A percentile compares a stretch with the other conserved stretches of the same genome.
Conservation (phyloP, 805 yeast species). For the Ogataea allantospora region DNA sequence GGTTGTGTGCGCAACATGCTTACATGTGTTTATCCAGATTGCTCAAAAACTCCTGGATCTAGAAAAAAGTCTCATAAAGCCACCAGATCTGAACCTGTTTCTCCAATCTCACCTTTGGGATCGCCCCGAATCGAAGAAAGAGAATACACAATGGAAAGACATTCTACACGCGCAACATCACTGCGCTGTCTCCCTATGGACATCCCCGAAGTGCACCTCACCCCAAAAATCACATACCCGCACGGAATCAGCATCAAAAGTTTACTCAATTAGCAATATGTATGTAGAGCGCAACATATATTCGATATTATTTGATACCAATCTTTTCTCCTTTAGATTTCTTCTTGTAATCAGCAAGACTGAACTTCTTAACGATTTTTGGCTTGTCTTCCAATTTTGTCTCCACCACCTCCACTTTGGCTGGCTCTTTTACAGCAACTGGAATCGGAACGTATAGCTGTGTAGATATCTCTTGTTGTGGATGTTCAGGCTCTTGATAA, state of each 20-base stretch:
- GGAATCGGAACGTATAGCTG: slow-evolving; percentile 19
- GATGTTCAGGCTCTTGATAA: slow-evolving; percentile 7
- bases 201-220: slow-evolving; percentile 3
- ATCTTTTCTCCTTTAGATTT: slow-evolving; percentile 25
- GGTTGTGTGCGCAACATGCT: slow-evolving; percentile 36
- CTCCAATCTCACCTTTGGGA: slow-evolving; percentile 26
- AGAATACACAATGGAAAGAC: slow-evolving; percentile 8
- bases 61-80: slow-evolving; percentile 8
- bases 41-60: slow-evolving; percentile 19
- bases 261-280: slow-evolving; percentile 22
- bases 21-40: slow-evolving; percentile 35
- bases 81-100: slow-evolving; percentile 1
- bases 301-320: slow-evolving; percentile 1
- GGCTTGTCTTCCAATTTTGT: slow-evolving; percentile 27
- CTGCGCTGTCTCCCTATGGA: background rate
- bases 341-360: slow-evolving; percentile 74
- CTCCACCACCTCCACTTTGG: slow-evolving; percentile 12
- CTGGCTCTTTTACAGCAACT: slow-evolving; percentile 9
- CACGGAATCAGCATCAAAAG: slow-evolving; percentile 27
- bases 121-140: slow-evolving; percentile 25
- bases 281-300: slow-evolving; percentile 13
- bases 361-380: slow-evolving; percentile 53
- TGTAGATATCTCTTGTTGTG: background rate
- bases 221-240: slow-evolving; percentile 9
- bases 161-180: background rate